phyloP scores from a whole-genome alignment of 2,329 filamentous ascomycete species.

The Chaetomium olivaceum region DNA sequence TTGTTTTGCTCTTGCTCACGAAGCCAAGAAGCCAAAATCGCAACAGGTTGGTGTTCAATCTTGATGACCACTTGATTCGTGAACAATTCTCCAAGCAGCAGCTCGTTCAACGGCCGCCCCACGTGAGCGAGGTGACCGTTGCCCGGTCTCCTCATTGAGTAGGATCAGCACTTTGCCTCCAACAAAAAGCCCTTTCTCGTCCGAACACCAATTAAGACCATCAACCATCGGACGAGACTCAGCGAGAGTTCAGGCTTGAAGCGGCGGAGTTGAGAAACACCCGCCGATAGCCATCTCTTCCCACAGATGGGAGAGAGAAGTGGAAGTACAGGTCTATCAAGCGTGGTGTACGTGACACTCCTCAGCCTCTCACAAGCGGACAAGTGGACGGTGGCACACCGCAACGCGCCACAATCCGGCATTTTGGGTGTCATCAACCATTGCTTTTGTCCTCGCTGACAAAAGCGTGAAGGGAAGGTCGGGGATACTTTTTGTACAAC shows the following conservation, averaged over 20 bases:
- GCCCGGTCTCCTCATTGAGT: not conserved
- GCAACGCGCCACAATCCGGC: slow-evolving; percentile 25
- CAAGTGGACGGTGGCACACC: slow-evolving; percentile 35
- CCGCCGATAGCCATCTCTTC: not conserved
- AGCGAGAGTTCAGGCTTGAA: not conserved
- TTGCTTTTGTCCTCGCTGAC: not conserved
- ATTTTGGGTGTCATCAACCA: slow-evolving; percentile 15
- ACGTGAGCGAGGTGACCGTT: not conserved
- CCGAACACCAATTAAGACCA: not conserved
- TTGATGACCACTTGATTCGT: not conserved
- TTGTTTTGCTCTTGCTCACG: not conserved
- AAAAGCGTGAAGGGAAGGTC: not conserved
- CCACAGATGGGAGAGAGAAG: not conserved
- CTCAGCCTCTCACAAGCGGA: slow-evolving; percentile 36
- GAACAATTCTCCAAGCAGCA: not conserved
- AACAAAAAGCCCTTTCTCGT: not conserved
- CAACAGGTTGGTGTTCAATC: not conserved
- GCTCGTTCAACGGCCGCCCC: not conserved
- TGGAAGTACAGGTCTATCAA: not conserved
- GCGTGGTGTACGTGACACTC: not conserved
- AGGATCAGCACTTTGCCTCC: not conserved
- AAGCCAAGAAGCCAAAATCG: not conserved
- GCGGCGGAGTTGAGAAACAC: not conserved
- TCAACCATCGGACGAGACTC: not conserved
- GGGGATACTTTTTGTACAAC: not conserved